Conservation (phyloP, 2,329 filamentous ascomycete genomes). For the Passalora sequoiae region DNA sequence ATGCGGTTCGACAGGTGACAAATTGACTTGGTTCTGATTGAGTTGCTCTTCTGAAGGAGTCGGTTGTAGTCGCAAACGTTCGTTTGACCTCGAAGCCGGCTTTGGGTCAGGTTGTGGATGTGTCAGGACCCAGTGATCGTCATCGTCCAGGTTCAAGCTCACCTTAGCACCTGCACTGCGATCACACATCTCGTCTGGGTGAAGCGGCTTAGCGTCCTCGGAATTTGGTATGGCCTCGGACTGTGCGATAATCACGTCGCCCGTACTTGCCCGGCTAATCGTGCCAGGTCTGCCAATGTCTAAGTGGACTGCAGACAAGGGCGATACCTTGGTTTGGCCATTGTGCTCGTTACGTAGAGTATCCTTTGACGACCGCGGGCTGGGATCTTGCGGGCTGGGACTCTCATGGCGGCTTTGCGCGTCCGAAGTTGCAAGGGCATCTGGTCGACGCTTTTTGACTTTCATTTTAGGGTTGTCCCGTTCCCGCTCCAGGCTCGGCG, state of each 20-base stretch:
- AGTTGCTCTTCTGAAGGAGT: slow-evolving; percentile 31
- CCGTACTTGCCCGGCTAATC: slow-evolving; percentile 30
- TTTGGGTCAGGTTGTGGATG: slow-evolving; percentile 17
- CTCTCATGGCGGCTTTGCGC: slow-evolving; percentile 50
- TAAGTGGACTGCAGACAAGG: slow-evolving; percentile 21
- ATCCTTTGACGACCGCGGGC: slow-evolving; percentile 27
- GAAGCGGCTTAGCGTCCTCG: slow-evolving; percentile 12
- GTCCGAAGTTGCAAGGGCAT: slow-evolving; percentile 11
- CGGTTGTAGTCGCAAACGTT: slow-evolving; percentile 29
- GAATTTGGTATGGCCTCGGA: background rate
- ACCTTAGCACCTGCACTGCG: slow-evolving; percentile 26
- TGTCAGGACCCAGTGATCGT: slow-evolving; percentile 23
- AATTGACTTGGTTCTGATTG: slow-evolving; percentile 7
- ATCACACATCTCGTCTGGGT: slow-evolving; percentile 20
- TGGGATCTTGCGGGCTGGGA: slow-evolving; percentile 48
- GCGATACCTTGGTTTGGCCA: slow-evolving; percentile 22
- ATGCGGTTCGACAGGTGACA: slow-evolving; percentile 11
- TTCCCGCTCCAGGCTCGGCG: slow-evolving; percentile 34
- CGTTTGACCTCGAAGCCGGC: slow-evolving; percentile 19
- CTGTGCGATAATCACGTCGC: slow-evolving; percentile 27
- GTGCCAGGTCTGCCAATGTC: slow-evolving; percentile 3
- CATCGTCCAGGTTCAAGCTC: slow-evolving; percentile 23
- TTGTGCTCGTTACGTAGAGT: slow-evolving; percentile 20
- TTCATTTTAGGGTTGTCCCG: slow-evolving; percentile 40
- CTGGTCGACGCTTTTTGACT: slow-evolving; percentile 30